These are phyloP conservation scores for Phytopythium mirpurense DNA, from an alignment of 352 stramenopile species.

Conservation along the genomic window DNA sequence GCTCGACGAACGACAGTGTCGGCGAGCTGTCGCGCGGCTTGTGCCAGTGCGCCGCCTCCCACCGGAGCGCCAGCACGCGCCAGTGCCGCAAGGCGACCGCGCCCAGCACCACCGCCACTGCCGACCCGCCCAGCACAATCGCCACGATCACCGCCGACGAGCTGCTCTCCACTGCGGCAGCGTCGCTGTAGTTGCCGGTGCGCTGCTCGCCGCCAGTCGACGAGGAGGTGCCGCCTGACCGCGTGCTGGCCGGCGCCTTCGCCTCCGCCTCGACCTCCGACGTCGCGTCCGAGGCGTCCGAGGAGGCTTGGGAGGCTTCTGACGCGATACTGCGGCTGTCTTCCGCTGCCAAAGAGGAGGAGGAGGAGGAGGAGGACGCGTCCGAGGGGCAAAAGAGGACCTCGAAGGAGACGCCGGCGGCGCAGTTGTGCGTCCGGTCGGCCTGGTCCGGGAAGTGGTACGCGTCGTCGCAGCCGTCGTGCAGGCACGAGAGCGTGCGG, in stretches of 20 bases:
- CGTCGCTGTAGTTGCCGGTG: background rate
- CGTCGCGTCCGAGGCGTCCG: background rate
- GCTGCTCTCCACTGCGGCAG: background rate
- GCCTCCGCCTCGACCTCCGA: background rate
- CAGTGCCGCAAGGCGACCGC: constrained; percentile 4
- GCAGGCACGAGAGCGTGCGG: constrained; percentile 39
- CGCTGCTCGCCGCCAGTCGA: background rate
- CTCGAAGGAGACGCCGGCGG: constrained; percentile 22
- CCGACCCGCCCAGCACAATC: background rate
- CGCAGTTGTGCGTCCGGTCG: constrained; percentile 48
- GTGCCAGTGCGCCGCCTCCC: constrained; percentile 3
- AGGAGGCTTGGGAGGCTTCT: background rate
- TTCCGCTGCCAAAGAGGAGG: background rate
- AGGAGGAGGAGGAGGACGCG: background rate
- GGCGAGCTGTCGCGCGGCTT: constrained; percentile 5
- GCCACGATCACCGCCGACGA: constrained; percentile 2
- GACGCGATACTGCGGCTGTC: background rate
- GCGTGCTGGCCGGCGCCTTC: background rate
- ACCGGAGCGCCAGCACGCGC: constrained; percentile 1
- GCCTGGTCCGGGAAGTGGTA: constrained; percentile 61
- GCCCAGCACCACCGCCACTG: background rate
- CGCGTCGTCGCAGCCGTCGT: constrained; percentile 46
- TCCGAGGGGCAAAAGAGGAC: constrained; percentile 43
- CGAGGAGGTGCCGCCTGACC: background rate
- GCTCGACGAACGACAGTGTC: constrained; percentile 8